Percentiles rank a stretch among this genome's conserved stretches.
These are phyloP conservation scores for Penicillium sp. DNA, from an alignment of 2,329 filamentous ascomycete genomes.

Conservation along the genomic window DNA sequence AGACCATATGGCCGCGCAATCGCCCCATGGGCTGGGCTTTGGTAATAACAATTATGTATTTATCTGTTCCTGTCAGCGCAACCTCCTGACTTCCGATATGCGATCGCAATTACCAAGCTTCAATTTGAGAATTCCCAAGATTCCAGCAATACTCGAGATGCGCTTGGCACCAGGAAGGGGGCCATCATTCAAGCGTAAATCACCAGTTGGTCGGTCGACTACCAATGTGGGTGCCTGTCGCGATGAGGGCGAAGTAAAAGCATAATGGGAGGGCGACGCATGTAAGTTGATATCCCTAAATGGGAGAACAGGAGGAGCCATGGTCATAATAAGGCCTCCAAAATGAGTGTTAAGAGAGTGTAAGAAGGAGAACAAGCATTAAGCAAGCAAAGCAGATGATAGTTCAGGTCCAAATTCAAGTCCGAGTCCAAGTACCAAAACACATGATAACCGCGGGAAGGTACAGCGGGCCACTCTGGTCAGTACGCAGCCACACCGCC, in stretches of 20 bases:
- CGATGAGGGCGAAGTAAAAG: conserved; percentile 93
- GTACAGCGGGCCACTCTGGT: conserved; percentile 15
- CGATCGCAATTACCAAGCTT: conserved; percentile 68
- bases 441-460: conserved; percentile 22
- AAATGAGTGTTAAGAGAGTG: conserved; percentile 6
- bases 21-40: conserved; percentile 89
- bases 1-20: conserved; percentile 93
- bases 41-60: conserved; percentile 94
- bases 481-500: conserved; percentile 26
- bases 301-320: conserved; percentile 54
- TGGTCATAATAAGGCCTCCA: conserved; percentile 35
- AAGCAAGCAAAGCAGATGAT: conserved; percentile 6
- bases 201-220: conserved; percentile 87
- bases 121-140: conserved; percentile 89
- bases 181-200: conserved; percentile 80
- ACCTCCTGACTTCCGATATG: not conserved
- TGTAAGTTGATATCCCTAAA: conserved; percentile 98
- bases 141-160: conserved; percentile 91
- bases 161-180: conserved; percentile 73
- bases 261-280: conserved; percentile 86
- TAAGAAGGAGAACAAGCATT: conserved; percentile 4
- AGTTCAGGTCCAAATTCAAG: not conserved
- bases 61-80: conserved; percentile 57
- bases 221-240: conserved; percentile 84
- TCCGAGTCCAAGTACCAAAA: conserved; percentile 17